Conservation (phyloP, 371 early-diverging fungal genomes). For the Mucor piriformis region DNA sequence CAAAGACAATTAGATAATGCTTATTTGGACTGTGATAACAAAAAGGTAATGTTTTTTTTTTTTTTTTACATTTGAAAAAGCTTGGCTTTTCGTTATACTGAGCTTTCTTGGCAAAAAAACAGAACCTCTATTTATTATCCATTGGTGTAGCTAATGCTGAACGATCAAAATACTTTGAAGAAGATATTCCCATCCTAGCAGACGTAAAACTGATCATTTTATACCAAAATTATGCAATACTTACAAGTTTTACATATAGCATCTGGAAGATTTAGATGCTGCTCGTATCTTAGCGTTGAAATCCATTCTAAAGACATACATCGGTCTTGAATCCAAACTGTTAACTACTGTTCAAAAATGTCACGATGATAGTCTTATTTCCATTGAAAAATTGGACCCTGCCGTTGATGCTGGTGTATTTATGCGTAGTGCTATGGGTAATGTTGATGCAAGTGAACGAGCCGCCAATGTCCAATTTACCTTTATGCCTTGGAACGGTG, state of each 20-base stretch:
- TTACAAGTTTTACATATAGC: slow-evolving; percentile 37
- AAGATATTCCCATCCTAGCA: slow-evolving; percentile 62
- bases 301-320: slow-evolving; percentile 49
- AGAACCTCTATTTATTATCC: slow-evolving; percentile 70
- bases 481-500: slow-evolving; percentile 50
- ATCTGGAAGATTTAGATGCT: slow-evolving; percentile 62
- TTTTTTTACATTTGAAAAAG: neutral
- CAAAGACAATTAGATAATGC: slow-evolving; percentile 65
- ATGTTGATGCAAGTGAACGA: slow-evolving; percentile 16
- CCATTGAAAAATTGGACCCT: slow-evolving; percentile 51
- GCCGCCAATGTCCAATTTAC: slow-evolving; percentile 30
- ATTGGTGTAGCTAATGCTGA: slow-evolving; percentile 65
- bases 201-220: slow-evolving; percentile 45
- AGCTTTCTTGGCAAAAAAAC: neutral
- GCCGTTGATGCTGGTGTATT: slow-evolving; percentile 57
- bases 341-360: slow-evolving; percentile 41
- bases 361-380: slow-evolving; percentile 35
- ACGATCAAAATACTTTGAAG: slow-evolving; percentile 60
- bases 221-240: neutral
- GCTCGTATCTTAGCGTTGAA: slow-evolving; percentile 55
- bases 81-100: neutral
- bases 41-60: slow-evolving; percentile 57
- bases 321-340: slow-evolving; percentile 50
- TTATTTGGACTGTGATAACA: slow-evolving; percentile 75
- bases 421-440: slow-evolving; percentile 31